Evolutionary conservation across 129 eudicot species (phyloP).

Genomic region (Scalesia atractyloides): DNA sequence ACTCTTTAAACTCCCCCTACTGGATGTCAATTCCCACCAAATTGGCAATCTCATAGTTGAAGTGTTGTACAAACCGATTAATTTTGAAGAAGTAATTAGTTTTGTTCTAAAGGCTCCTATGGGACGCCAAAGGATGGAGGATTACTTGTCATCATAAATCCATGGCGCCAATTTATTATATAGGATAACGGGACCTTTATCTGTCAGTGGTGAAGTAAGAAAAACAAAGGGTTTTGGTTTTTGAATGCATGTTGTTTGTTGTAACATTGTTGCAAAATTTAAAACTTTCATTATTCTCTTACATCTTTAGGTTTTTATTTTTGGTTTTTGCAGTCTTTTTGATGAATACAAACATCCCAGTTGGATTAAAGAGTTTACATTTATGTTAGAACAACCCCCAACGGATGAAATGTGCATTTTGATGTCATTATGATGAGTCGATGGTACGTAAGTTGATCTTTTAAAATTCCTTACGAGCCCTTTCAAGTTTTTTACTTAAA

Average conservation of each 20-base stretch:
- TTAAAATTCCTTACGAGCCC: background rate
- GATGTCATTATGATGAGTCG: constrained; percentile 49
- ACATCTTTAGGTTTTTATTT: background rate
- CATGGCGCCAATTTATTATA: constrained; percentile 55
- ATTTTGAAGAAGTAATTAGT: no score
- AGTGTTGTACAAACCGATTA: no score
- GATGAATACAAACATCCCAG: constrained; percentile 60
- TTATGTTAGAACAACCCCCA: constrained; percentile 64
- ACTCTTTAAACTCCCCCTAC: constrained; percentile 30
- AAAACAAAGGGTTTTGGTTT: constrained; percentile 51
- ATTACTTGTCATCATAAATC: constrained; percentile 56
- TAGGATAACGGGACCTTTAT: constrained; percentile 56
- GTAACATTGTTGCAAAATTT: background rate
- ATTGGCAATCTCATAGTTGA: constrained; percentile 53
- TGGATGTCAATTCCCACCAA: background rate
- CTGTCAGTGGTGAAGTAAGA: constrained; percentile 51
- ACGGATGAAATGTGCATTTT: constrained; percentile 49
- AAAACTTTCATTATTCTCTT: background rate
- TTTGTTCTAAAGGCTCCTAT: constrained; percentile 50
- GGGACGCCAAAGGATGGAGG: constrained; percentile 75
- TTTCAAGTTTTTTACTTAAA: background rate
- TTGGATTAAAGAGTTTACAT: constrained; percentile 66
- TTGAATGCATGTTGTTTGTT: no score
- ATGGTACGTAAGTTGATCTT: constrained; percentile 27
- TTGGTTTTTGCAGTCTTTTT: constrained; percentile 37